Evolutionary conservation across 257 asterid genomes (phyloP).

Genomic region (Verbascum thapsus): DNA sequence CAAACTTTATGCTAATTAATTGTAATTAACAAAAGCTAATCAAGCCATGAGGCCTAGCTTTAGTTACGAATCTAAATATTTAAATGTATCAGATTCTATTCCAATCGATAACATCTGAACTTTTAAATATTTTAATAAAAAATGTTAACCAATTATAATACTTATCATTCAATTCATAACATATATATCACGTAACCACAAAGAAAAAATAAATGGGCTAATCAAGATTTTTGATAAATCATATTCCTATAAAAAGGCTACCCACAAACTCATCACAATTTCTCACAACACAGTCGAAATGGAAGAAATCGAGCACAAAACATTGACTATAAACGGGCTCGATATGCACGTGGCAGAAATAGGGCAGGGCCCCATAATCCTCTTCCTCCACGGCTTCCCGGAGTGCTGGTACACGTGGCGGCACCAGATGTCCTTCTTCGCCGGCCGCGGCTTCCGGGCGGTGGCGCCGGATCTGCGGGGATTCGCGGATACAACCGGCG

Average conservation of each 20-base stretch:
- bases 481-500: conserved; percentile 60
- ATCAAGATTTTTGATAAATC: background rate
- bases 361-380: conserved; percentile 73
- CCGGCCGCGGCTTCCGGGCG: conserved; percentile 59
- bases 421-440: conserved; percentile 67
- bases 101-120: too few relatives aligned
- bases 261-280: background rate
- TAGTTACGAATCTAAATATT: too few relatives aligned
- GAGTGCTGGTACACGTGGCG: conserved; percentile 90
- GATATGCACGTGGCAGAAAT: conserved; percentile 59
- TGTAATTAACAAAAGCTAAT: conserved; percentile 3
- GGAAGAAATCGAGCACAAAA: conserved; percentile 53
- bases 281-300: conserved; percentile 26
- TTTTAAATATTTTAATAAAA: too few relatives aligned
- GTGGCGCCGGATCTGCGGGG: conserved; percentile 93
- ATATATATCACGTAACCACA: too few relatives aligned
- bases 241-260: background rate
- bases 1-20: background rate
- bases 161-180: too few relatives aligned
- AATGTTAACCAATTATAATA: too few relatives aligned
- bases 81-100: too few relatives aligned
- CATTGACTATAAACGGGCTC: conserved; percentile 52
- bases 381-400: conserved; percentile 87
- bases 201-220: too few relatives aligned
- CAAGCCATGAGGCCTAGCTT: too few relatives aligned